Conservation (phyloP, 768 basidiomycete species). For the Collybia sp. region DNA sequence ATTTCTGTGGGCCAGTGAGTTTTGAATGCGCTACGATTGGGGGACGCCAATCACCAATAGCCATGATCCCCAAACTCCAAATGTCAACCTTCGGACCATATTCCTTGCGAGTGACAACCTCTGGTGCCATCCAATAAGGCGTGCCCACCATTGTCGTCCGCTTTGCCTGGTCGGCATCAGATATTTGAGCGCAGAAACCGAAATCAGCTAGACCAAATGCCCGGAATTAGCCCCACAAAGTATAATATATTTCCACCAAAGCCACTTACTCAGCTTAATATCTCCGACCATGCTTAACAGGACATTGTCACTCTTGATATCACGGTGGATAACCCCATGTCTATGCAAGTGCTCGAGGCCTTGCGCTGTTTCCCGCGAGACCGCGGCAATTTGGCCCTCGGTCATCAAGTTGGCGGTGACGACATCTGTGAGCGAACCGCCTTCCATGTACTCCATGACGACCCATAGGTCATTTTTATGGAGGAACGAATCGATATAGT, state of each 20-base stretch:
- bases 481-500: constrained; percentile 98
- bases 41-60: constrained; percentile 63
- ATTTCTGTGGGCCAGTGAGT: constrained; percentile 55
- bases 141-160: constrained; percentile 98
- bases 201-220: constrained; percentile 69
- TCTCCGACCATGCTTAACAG: constrained; percentile 89
- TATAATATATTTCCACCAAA: not conserved
- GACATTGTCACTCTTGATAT: constrained; percentile 99
- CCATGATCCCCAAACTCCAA: constrained; percentile 96
- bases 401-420: constrained; percentile 96
- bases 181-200: constrained; percentile 98
- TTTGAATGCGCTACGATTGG: constrained; percentile 1
- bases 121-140: constrained; percentile 99
- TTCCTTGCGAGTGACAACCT: constrained; percentile 96
- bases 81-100: constrained; percentile 99
- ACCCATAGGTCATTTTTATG: constrained; percentile 99
- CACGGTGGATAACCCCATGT: constrained; percentile 97
- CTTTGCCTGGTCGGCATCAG: constrained; percentile 84
- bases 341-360: constrained; percentile 93
- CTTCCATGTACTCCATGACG: constrained; percentile 99
- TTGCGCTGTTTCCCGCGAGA: constrained; percentile 87
- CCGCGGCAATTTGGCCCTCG: constrained; percentile 97
- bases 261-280: constrained; percentile 90
- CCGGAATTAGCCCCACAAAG: not conserved
- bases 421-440: constrained; percentile 90